phyloP scores from a whole-genome alignment of 768 basidiomycete genomes.

The Auricularia auricula-judae region DNA sequence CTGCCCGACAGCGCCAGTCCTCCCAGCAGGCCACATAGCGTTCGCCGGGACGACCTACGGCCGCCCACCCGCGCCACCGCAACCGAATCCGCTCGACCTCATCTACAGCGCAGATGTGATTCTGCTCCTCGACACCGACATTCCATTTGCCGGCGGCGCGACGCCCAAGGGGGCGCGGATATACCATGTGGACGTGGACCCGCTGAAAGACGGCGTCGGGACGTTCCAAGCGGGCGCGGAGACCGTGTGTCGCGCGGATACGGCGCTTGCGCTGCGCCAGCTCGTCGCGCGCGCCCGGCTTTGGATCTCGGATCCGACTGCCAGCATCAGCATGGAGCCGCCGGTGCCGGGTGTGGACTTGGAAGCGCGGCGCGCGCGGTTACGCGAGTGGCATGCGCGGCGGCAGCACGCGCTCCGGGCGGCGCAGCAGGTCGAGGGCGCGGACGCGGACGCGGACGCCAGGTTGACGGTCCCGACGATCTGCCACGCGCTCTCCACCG shows the following conservation, averaged over 20 bases:
- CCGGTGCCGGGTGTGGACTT: no score
- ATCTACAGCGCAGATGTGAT: conserved; percentile 42
- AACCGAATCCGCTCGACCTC: not conserved
- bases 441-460: not conserved
- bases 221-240: conserved; percentile 46
- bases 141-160: conserved; percentile 46
- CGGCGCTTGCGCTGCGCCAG: conserved; percentile 38
- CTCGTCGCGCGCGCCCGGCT: conserved; percentile 21
- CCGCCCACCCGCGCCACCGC: conserved; percentile 6
- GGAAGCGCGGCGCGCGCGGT: conserved; percentile 13
- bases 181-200: conserved; percentile 54
- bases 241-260: conserved; percentile 47
- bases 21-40: conserved; percentile 47
- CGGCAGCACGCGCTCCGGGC: conserved; percentile 13
- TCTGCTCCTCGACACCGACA: conserved; percentile 51
- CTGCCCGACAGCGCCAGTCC: conserved; percentile 38
- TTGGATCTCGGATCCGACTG: not conserved
- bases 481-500: conserved; percentile 34
- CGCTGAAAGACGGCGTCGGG: conserved; percentile 40
- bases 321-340: not conserved
- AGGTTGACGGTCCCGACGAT: conserved; percentile 36
- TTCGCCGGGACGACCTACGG: conserved; percentile 44
- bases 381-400: conserved; percentile 7
- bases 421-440: conserved; percentile 12
- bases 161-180: conserved; percentile 35